A percentile compares a stretch with the other conserved stretches of the same genome.
phyloP scores from a whole-genome alignment of 495 filamentous ascomycete genomes.

The Hyaloscypha finlandica region DNA sequence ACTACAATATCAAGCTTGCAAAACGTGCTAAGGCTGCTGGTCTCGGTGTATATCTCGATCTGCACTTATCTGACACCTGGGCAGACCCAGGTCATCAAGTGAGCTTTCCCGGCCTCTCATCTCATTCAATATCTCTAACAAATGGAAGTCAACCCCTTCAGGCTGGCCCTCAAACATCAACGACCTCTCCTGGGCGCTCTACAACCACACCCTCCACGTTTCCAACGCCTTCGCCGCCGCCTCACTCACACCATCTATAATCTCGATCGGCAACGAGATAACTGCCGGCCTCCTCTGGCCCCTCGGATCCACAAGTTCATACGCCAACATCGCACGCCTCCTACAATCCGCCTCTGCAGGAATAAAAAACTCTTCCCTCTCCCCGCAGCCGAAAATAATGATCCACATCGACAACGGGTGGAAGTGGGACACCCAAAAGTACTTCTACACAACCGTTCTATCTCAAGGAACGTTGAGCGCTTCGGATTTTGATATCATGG shows the following conservation, averaged over 20 bases:
- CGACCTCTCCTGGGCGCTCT: conserved; percentile 59
- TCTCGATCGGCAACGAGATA: conserved; percentile 75
- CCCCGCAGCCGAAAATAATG: conserved; percentile 61
- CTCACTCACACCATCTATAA: conserved; percentile 56
- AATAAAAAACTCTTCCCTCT: conserved; percentile 60
- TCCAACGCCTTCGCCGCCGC: conserved; percentile 59
- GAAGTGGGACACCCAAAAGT: conserved; percentile 63
- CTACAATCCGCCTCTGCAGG: conserved; percentile 64
- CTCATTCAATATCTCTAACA: not conserved
- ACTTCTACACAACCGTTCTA: conserved; percentile 61
- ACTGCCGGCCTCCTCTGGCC: conserved; percentile 65
- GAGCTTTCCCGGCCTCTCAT: conserved; percentile 5
- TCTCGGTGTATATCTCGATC: conserved; percentile 64
- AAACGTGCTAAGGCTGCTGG: conserved; percentile 64
- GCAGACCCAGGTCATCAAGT: conserved; percentile 50
- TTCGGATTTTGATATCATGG: conserved; percentile 67
- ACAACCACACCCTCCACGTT: conserved; percentile 65
- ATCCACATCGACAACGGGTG: conserved; percentile 73
- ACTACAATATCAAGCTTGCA: conserved; percentile 69
- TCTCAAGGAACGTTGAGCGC: conserved; percentile 48
- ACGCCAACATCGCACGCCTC: conserved; percentile 59
- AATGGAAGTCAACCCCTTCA: conserved; percentile 49
- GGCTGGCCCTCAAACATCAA: conserved; percentile 62
- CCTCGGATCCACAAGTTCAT: conserved; percentile 52
- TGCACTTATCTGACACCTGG: conserved; percentile 74